phyloP scores from a whole-genome alignment of 2,329 filamentous ascomycete species.

The Trichoderma cornu-damae region DNA sequence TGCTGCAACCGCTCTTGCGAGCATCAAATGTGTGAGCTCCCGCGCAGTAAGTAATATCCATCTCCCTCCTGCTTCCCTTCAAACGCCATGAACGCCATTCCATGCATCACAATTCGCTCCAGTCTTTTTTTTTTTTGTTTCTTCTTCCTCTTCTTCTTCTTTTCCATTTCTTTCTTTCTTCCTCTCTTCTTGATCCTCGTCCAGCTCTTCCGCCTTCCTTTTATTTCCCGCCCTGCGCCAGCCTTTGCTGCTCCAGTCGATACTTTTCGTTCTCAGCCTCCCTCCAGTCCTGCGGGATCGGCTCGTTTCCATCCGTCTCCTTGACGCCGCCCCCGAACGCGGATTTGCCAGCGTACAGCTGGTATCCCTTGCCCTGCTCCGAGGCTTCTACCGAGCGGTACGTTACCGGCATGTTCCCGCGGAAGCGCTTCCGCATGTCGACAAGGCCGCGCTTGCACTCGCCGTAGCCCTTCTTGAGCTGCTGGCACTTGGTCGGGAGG shows the following conservation, averaged over 20 bases:
- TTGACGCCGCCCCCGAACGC: constrained; percentile 62
- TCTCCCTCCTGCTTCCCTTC: too few species aligned
- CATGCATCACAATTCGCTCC: background rate
- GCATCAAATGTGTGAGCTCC: background rate
- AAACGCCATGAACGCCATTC: constrained; percentile 13
- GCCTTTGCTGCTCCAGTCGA: constrained; percentile 32
- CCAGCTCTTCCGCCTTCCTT: background rate
- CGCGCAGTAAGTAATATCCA: too few species aligned
- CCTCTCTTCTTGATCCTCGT: background rate
- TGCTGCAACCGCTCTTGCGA: background rate
- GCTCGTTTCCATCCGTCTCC: constrained; percentile 63
- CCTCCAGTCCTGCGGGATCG: constrained; percentile 56
- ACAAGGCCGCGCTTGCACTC: constrained; percentile 96
- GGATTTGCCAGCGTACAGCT: constrained; percentile 74
- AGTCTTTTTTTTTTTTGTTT: too few species aligned
- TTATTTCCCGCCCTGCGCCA: constrained; percentile 17
- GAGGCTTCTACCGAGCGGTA: constrained; percentile 50
- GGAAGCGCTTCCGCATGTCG: constrained; percentile 97
- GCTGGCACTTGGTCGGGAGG: constrained; percentile 82
- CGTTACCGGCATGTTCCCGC: constrained; percentile 82
- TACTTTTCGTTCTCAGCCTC: constrained; percentile 61
- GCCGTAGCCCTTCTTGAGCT: constrained; percentile 86
- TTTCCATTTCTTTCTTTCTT: too few species aligned
- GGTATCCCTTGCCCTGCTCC: constrained; percentile 53
- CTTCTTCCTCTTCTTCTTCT: too few species aligned